These are phyloP conservation scores for Fusarium ramigenum DNA, from an alignment of 2,329 filamentous ascomycete species.

Conservation along the genomic window DNA sequence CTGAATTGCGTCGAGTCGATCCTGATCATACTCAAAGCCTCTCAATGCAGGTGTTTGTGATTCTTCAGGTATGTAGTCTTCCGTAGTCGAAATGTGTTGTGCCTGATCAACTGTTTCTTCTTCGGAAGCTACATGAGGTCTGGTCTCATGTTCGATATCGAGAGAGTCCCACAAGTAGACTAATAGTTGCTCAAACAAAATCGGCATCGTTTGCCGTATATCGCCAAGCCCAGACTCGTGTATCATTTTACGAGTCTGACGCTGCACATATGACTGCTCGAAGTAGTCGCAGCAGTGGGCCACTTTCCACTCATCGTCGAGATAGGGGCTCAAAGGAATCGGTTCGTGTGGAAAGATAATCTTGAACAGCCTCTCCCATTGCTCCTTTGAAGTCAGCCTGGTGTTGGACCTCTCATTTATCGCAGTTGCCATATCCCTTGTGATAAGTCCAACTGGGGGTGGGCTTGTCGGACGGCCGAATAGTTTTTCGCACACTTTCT, in stretches of 20 bases:
- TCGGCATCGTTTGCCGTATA: rapidly evolving
- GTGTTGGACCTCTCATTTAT: neutral
- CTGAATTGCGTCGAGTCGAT: neutral
- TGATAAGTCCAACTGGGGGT: neutral
- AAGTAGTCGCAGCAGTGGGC: neutral
- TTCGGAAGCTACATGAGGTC: neutral
- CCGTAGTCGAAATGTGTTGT: neutral
- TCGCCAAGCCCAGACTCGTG: neutral
- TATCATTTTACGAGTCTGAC: rapidly evolving
- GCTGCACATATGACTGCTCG: neutral
- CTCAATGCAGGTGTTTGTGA: neutral
- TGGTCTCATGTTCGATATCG: neutral
- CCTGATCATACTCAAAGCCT: neutral
- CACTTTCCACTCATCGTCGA: neutral
- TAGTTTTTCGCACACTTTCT: neutral
- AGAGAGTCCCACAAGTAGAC: rapidly evolving
- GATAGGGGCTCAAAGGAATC: neutral
- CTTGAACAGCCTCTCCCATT: neutral
- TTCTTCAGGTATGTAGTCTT: too few species aligned
- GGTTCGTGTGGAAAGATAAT: neutral
- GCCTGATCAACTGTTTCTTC: neutral
- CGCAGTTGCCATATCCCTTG: neutral
- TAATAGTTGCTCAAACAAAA: neutral
- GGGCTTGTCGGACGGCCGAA: neutral
- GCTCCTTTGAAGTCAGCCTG: neutral